Conservation (phyloP, 2,329 filamentous ascomycete genomes). For the Clarireedia hainanense region DNA sequence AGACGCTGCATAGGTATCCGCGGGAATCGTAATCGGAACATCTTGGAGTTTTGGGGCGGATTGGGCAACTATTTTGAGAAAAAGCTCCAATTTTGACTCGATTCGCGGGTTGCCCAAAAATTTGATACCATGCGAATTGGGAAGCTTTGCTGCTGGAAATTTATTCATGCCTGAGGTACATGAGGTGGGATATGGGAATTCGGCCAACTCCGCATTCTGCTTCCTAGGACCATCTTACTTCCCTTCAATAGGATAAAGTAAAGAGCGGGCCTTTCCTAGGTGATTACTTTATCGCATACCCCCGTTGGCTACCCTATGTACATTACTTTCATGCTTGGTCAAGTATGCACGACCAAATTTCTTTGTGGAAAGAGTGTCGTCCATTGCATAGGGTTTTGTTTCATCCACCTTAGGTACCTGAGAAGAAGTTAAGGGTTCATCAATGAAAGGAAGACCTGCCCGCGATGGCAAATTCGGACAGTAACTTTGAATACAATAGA, state of each 20-base stretch:
- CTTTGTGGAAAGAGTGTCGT: background rate
- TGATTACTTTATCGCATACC: background rate
- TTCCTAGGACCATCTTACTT: background rate
- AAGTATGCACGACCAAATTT: constrained; percentile 14
- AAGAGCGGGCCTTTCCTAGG: no score
- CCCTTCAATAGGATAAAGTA: background rate
- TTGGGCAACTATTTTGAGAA: no score
- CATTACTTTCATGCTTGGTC: background rate
- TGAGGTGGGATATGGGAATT: no score
- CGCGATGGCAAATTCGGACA: constrained; percentile 15
- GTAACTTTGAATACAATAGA: constrained; percentile 42
- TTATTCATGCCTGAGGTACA: background rate
- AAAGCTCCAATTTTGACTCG: no score
- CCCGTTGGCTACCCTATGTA: background rate
- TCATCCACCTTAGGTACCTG: constrained; percentile 12
- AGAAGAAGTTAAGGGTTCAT: background rate
- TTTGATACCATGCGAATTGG: background rate
- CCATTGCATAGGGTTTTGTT: background rate
- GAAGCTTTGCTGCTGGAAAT: constrained; percentile 1
- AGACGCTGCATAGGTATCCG: constrained; percentile 23
- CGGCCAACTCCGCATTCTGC: constrained; percentile 7
- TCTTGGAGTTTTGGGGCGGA: constrained; percentile 4
- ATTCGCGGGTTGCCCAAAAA: no score
- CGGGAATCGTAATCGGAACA: constrained; percentile 28
- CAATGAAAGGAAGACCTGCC: background rate